A percentile compares a stretch with the other conserved stretches of the same genome.
These are phyloP conservation scores for Talaromyces sp. DNA, from an alignment of 2,329 filamentous ascomycete genomes.

Conservation along the genomic window DNA sequence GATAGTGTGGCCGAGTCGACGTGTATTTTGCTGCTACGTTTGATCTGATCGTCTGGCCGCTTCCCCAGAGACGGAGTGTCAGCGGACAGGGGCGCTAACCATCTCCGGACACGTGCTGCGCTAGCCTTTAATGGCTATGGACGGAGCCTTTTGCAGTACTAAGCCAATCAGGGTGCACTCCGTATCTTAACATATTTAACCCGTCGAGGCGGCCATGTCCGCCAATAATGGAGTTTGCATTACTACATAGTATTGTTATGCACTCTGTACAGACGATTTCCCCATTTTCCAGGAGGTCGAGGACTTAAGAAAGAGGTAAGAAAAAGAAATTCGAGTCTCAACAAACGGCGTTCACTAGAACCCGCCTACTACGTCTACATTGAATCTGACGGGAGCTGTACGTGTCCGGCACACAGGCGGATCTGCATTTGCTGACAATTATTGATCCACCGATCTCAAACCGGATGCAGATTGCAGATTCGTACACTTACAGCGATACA, in stretches of 20 bases:
- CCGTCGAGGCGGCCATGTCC: neutral
- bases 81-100: neutral
- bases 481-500: neutral
- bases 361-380: neutral
- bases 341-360: neutral
- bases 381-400: too few relatives aligned
- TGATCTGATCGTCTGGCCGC: neutral
- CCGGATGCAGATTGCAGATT: neutral
- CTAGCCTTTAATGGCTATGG: neutral
- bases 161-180: neutral
- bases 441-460: constrained; percentile 3
- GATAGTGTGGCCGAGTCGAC: neutral
- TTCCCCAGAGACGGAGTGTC: neutral
- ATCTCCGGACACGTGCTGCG: constrained; percentile 12
- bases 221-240: neutral
- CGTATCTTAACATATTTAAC: neutral
- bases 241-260: neutral
- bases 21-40: neutral
- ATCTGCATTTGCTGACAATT: neutral
- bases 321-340: neutral
- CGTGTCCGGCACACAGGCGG: neutral
- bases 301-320: neutral
- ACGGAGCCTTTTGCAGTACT: neutral
- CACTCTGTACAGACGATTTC: too few relatives aligned
- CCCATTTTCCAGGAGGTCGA: too few relatives aligned